A percentile compares a stretch with the other conserved stretches of the same genome.
These are phyloP conservation scores for Xerocomus brunneocitrinus DNA, from an alignment of 768 basidiomycete species.

Conservation along the genomic window DNA sequence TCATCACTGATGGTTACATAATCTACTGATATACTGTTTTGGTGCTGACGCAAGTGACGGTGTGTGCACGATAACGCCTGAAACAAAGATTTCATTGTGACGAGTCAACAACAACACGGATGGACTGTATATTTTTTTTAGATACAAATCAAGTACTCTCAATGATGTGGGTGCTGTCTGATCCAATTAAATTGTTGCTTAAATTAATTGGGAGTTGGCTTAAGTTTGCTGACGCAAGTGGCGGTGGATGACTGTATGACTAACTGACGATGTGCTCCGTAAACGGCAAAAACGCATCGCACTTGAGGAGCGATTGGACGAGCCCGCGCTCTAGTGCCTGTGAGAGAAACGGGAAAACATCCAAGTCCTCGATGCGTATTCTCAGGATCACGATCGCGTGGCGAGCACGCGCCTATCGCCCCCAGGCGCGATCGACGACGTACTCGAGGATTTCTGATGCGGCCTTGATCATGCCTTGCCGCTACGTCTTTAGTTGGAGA, in stretches of 20 bases:
- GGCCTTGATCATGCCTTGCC: slow-evolving; percentile 21
- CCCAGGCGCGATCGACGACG: slow-evolving; percentile 8
- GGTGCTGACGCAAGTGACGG: too few species aligned
- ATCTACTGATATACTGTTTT: too few species aligned
- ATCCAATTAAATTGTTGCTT: too few species aligned
- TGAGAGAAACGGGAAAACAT: slow-evolving; percentile 23
- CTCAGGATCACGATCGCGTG: slow-evolving; percentile 16
- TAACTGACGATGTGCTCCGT: slow-evolving; percentile 9
- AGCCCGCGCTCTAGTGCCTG: slow-evolving; percentile 22
- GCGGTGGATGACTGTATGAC: background rate
- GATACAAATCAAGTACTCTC: too few species aligned
- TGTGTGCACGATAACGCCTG: too few species aligned
- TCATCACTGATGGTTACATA: too few species aligned
- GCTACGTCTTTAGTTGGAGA: background rate
- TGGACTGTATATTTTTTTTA: too few species aligned
- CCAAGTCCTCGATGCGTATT: slow-evolving; percentile 20
- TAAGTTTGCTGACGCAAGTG: too few species aligned
- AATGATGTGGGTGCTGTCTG: too few species aligned
- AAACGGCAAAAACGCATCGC: slow-evolving; percentile 19
- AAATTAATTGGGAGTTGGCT: too few species aligned
- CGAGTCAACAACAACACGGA: too few species aligned
- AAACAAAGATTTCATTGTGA: too few species aligned
- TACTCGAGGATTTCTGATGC: slow-evolving; percentile 20
- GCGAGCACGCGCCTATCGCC: slow-evolving; percentile 11
- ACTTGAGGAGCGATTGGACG: slow-evolving; percentile 22